A percentile compares a stretch with the other conserved stretches of the same genome.
phyloP scores from a whole-genome alignment of 1,284 basidiomycete genomes.

The Cystobasidium pallidum region DNA sequence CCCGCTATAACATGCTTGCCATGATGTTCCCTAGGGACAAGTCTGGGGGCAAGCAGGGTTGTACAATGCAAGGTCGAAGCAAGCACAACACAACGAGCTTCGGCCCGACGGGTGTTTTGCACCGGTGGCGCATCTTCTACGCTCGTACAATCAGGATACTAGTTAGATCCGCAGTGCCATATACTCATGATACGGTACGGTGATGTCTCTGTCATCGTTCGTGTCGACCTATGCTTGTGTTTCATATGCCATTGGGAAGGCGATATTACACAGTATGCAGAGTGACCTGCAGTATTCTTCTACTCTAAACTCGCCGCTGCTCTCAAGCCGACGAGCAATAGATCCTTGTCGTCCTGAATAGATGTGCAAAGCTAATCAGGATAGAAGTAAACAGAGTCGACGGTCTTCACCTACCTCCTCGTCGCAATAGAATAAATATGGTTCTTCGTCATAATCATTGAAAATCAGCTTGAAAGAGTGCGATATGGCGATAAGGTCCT shows the following conservation, averaged over 20 bases:
- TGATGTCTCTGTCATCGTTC: neutral
- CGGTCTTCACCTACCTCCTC: slow-evolving; percentile 27
- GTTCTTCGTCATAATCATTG: slow-evolving; percentile 38
- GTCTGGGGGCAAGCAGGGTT: neutral
- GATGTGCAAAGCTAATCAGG: neutral
- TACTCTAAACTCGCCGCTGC: slow-evolving; percentile 22
- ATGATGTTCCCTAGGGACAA: neutral
- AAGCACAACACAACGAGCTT: neutral
- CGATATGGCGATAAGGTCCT: slow-evolving; percentile 39
- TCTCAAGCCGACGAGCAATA: slow-evolving; percentile 22
- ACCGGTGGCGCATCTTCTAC: no score
- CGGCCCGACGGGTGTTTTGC: neutral
- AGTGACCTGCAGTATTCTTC: neutral
- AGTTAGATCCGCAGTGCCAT: no score
- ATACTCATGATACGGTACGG: no score
- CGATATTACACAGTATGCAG: slow-evolving; percentile 18
- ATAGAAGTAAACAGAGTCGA: neutral
- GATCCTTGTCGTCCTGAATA: slow-evolving; percentile 38
- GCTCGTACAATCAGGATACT: no score
- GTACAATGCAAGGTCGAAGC: neutral
- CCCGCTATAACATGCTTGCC: neutral
- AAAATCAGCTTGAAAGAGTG: slow-evolving; percentile 44
- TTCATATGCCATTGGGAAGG: neutral
- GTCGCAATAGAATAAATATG: slow-evolving; percentile 43
- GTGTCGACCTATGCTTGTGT: neutral